Evolutionary conservation across 2,329 filamentous ascomycete species (phyloP), one percentile per base, ranked within the genome.

Genomic region (Fusarium brevicatenulatum): DNA sequence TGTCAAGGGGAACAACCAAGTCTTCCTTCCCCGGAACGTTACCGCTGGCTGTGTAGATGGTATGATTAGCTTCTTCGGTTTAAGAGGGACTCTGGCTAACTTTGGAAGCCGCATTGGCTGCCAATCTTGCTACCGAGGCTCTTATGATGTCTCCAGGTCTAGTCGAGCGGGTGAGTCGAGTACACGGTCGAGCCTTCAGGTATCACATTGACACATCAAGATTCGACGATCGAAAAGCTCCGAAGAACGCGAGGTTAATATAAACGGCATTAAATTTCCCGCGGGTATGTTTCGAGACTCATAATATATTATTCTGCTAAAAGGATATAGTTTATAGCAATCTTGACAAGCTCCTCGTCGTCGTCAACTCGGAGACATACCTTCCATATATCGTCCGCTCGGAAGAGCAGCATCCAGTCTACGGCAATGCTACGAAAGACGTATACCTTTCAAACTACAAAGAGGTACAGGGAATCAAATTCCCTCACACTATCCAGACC

Each of bases 401-500:
- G 7, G 32, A 18, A 13, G 71, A 74, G 30, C 37, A 61, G 16
- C 64, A 72, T 42, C 39, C 65, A 2, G 32, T 74, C 1, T 70
- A 66, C 4, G 71, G 71, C 0, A 28, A 30, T 0, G 57, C 46
- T 1, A 66, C 61, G 0, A 66, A 60, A 10, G 71, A 74, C 4
- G 4, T 74, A 0, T 74, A 74, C 19, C 64, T 74, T 0, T 58
- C 60, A 6, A 10, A 69, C 15, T 74, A 74, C 30, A 72, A 69
- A 21, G 4, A 36, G 0, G 55, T 71, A 2, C 5, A 56, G 5
- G 64, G 64, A 3, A 46, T 71, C 4, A 60, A 52, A 5, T 71
- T 74, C 9, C 71, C 71, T 1, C 64, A 66, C 12, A 34, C 43
- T 0, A n/a, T 74, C 10, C 71, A 74, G 11, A 72, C 64, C 0